phyloP scores from a whole-genome alignment of 1,284 basidiomycete species.

The Rhizoctonia solani region DNA sequence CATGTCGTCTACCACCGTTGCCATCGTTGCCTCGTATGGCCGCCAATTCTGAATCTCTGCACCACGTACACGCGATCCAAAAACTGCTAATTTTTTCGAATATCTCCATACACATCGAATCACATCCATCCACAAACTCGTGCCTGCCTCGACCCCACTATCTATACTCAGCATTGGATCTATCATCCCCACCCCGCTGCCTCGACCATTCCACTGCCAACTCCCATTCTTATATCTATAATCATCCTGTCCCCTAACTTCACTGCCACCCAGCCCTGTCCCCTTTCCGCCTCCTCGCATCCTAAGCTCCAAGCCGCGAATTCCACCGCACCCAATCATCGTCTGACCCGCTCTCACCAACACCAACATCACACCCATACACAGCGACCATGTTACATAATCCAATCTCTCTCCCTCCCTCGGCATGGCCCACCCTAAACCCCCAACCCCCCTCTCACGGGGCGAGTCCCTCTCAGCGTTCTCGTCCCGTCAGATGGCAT shows the following conservation, averaged over 20 bases:
- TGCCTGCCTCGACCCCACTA: background rate
- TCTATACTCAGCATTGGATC: background rate
- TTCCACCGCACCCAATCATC: background rate
- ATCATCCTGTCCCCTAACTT: too few relatives aligned
- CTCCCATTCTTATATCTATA: too few relatives aligned
- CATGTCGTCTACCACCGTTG: constrained; percentile 13
- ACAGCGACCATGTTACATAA: constrained; percentile 14
- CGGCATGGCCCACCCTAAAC: constrained; percentile 24
- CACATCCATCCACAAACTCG: background rate
- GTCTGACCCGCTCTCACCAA: background rate
- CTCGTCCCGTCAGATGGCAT: constrained; percentile 24
- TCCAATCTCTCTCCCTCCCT: constrained; percentile 7
- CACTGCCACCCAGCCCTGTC: constrained; percentile 6
- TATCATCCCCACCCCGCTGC: background rate
- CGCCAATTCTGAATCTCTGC: background rate
- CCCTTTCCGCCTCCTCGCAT: constrained; percentile 12
- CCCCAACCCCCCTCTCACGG: constrained; percentile 1
- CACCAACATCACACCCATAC: background rate
- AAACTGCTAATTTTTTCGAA: constrained; percentile 1
- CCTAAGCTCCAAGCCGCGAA: constrained; percentile 4
- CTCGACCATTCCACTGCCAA: constrained; percentile 8
- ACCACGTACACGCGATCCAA: constrained; percentile 5
- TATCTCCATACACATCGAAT: background rate
- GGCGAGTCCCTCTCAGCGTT: constrained; percentile 8
- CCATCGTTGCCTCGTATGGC: constrained; percentile 12